A percentile compares a stretch with the other conserved stretches of the same genome.
phyloP scores from a whole-genome alignment of 768 basidiomycete genomes.

The Phanerochaete carnosa region DNA sequence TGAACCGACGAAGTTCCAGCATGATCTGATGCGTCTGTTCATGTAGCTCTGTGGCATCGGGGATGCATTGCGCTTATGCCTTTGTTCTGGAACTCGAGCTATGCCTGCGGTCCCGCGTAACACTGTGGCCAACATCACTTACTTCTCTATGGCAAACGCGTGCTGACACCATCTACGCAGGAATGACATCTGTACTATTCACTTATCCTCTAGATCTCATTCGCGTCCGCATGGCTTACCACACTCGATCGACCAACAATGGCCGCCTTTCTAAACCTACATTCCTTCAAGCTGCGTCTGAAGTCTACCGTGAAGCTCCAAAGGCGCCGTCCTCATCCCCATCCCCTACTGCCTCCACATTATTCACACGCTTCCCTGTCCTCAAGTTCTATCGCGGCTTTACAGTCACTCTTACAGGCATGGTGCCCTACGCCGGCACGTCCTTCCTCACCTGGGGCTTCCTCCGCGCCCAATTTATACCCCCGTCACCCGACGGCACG shows the following conservation, averaged over 20 bases:
- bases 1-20: too few species aligned
- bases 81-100: too few species aligned
- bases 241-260: slow-evolving; percentile 40
- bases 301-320: slow-evolving; percentile 71
- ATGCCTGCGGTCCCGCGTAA: neutral
- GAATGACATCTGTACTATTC: slow-evolving; percentile 82
- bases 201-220: slow-evolving; percentile 97
- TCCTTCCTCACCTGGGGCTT: slow-evolving; percentile 92
- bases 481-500: slow-evolving; percentile 36
- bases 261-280: slow-evolving; percentile 39
- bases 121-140: neutral
- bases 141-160: neutral
- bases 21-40: too few species aligned
- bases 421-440: slow-evolving; percentile 94
- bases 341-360: slow-evolving; percentile 20
- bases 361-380: slow-evolving; percentile 49
- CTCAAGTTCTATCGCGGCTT: slow-evolving; percentile 98
- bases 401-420: slow-evolving; percentile 85
- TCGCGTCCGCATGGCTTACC: slow-evolving; percentile 92
- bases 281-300: slow-evolving; percentile 49
- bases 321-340: slow-evolving; percentile 14
- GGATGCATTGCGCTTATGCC: too few species aligned
- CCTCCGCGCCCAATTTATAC: slow-evolving; percentile 58
- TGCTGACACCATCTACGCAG: slow-evolving; percentile 31
- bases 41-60: too few species aligned